A percentile compares a stretch with the other conserved stretches of the same genome.
These are phyloP conservation scores for Colletotrichum neosansevieriae DNA, from an alignment of 2,329 filamentous ascomycete species.

Conservation along the genomic window DNA sequence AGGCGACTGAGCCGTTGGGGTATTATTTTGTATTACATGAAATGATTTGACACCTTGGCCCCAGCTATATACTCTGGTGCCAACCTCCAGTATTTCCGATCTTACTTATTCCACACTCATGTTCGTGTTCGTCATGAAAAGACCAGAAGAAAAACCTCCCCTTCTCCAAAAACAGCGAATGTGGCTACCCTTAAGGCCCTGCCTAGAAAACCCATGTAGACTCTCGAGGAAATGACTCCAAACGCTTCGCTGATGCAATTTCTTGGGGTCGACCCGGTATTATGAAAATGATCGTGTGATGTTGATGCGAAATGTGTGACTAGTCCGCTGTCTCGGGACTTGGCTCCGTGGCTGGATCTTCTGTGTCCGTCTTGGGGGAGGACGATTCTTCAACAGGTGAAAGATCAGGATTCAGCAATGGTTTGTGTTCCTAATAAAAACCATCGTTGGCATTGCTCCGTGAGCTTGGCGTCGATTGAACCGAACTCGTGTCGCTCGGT, in stretches of 20 bases:
- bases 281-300: slow-evolving; percentile 15
- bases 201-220: slow-evolving; percentile 28
- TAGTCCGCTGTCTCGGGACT: not conserved
- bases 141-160: not conserved
- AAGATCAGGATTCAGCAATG: not conserved
- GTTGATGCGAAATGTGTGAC: slow-evolving; percentile 8
- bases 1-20: slow-evolving; percentile 6
- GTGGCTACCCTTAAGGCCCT: slow-evolving; percentile 15
- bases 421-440: slow-evolving; percentile 39
- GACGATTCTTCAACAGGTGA: not conserved
- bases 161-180: not conserved
- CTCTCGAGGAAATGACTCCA: slow-evolving; percentile 39
- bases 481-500: slow-evolving; percentile 66
- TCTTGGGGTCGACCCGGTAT: slow-evolving; percentile 35
- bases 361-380: not conserved
- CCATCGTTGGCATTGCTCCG: slow-evolving; percentile 40
- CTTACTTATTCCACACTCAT: slow-evolving; percentile 17
- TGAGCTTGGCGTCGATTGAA: slow-evolving; percentile 46
- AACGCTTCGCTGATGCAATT: slow-evolving; percentile 43
- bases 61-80: not conserved
- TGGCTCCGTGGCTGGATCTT: not conserved
- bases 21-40: slow-evolving; percentile 38
- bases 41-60: not conserved
- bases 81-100: slow-evolving; percentile 5
- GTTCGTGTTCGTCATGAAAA: slow-evolving; percentile 15